Conservation (phyloP, 2,329 filamentous ascomycete genomes). For the Ophiognomonia clavigignenti-juglandacearum region DNA sequence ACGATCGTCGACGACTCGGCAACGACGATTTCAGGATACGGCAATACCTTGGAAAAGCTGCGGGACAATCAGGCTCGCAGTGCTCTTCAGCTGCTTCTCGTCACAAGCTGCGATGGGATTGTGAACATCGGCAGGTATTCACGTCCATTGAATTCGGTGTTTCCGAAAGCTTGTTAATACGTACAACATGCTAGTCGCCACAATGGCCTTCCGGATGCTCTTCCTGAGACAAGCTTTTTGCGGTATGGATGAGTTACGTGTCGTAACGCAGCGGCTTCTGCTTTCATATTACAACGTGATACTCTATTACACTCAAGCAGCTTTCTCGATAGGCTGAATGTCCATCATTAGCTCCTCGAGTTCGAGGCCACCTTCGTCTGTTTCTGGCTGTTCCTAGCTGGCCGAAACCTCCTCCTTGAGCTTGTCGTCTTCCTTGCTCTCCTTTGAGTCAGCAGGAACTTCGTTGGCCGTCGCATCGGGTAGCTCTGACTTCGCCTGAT, state of each 20-base stretch:
- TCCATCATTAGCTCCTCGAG: neutral
- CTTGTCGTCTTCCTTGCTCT: constrained; percentile 1
- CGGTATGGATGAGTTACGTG: neutral
- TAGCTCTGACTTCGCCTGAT: constrained; percentile 16
- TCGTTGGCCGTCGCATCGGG: constrained; percentile 2
- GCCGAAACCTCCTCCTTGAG: constrained; percentile 1
- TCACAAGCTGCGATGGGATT: too few relatives aligned
- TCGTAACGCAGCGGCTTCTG: neutral
- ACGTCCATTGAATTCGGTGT: too few relatives aligned
- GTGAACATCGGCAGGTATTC: too few relatives aligned
- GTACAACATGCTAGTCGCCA: too few relatives aligned
- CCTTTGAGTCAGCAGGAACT: neutral
- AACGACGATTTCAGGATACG: neutral
- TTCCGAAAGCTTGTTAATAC: too few relatives aligned
- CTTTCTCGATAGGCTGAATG: neutral
- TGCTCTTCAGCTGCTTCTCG: too few relatives aligned
- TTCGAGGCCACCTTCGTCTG: neutral
- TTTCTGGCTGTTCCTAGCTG: neutral
- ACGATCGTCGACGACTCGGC: neutral
- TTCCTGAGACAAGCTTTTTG: too few relatives aligned
- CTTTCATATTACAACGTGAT: too few relatives aligned
- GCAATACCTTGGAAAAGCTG: too few relatives aligned
- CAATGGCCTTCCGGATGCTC: too few relatives aligned
- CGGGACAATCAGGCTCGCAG: too few relatives aligned
- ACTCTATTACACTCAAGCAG: too few relatives aligned